Base-by-base conservation (phyloP, 495 filamentous ascomycete species). In the Lentithecium fluviatile region DNA sequence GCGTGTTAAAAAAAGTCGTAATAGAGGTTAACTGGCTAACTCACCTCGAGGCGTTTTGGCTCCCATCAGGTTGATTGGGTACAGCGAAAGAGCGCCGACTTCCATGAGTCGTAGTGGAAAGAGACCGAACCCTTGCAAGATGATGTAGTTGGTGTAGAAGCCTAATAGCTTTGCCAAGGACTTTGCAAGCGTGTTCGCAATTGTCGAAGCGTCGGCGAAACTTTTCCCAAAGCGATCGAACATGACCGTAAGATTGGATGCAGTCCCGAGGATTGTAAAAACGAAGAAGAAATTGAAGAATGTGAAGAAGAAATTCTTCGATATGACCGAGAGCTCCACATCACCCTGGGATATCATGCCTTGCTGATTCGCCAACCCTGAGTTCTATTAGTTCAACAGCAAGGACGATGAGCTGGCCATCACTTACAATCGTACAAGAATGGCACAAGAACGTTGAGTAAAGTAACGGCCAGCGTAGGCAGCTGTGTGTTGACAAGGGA, bases 231-330 rank as follows among this genome's bases (percentile, higher is more conserved):
- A 79, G 36, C 83, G 80, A 47, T 85, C 74, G 74, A 84, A 83
- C 68, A 94, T 87, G 26, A 81, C 79, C 37, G 87, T 80, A 58
- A 87, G 84, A 25, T 76, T 78, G n/a, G 82, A 82, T 6, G 87
- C 90, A 26, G 91, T 90, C 49, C 92, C 90, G 45, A 95, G 88
- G 24, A 95, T 83, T 2, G 94, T 96, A 71, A 97, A 97, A 45
- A 97, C 81, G 52, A 97, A 78, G 76, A 99, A 99, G 21, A 97
- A 85, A 76, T 99, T 99, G 83, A 97, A 97, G 78, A 99, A 99
- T 32, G 88, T 90, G 74, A 97, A 99, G 81, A 97, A 97, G 76
- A 97, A 99, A 70, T 97, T 99, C 78, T 99, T 99, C 56, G 90
- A 95, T 70, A 97, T 91, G 40, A 91, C 78, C 7, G 93, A 97